Base-by-base conservation (phyloP, 768 basidiomycete species). In the Hydnum rufescens region DNA sequence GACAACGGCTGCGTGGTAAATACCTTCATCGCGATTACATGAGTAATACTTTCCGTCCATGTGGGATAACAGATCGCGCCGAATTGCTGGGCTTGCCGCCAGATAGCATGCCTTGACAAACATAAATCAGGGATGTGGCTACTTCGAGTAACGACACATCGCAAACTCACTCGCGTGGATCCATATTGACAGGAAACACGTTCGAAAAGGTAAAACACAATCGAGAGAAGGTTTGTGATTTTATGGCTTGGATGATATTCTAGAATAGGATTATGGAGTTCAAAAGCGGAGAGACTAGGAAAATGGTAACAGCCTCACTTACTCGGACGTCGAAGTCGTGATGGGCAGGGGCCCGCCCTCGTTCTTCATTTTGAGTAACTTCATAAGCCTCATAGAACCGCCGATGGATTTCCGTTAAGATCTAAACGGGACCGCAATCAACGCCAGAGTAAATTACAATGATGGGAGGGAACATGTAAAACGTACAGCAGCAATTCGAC, bases 11-110 rank as follows among this genome's bases (percentile, higher is more conserved):
- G 39, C 48, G 34, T 51, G 51, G 46, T n/a, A 53, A 62, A 49
- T 42, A 86, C 85, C 73, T 89, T 87, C 5, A 81, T 84, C 22
- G 89, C 83, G 22, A 99, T 87, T 34, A 96, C 80, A 59, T 99
- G 95, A 0, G 93, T 97, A 22, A 84, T 74, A 2, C 72, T 66
- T 26, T 36, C 95, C 62, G 57, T 87, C 79, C 16, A 74, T 79
- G 46, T 78, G 74, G 64, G 82, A 86, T 46, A 69, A 26, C 44
- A 47, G 26, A 8, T 70, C 2, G 93, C 93, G 5, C 93, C 93
- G 59, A 95, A 97, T 66, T 83, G 80, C 47, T 74, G 72, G 8
- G 93, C 88, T 63, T 81, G 71, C 58, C 75, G 72, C 88, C 88
- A 93, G 49, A 88, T 76, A 59, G 89, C 87, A 49, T 75, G 62